Base-by-base conservation (phyloP, 352 stramenopile genomes). In the Phytophthora kernoviae region DNA sequence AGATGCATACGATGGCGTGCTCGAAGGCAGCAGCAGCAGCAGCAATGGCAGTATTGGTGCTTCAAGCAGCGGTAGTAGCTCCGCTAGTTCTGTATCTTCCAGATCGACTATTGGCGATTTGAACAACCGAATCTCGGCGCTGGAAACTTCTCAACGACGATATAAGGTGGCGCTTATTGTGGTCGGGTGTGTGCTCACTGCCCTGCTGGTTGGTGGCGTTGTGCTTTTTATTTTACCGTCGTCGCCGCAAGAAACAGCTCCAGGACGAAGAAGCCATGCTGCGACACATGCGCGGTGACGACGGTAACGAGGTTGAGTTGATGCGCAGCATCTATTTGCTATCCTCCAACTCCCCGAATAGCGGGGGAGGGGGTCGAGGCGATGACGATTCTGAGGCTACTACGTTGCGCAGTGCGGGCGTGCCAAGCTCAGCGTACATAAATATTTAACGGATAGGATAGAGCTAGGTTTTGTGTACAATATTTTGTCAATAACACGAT, bases 1-100 rank as follows among this genome's bases (percentile, higher is more conserved):
- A 8, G 70, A 89, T 42, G 54, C 79, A 8, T 89, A 83, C 32
- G 62, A 89, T 30, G 77, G 79, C 4, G 63, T 70, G 17, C 54
- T 77, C 5, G 30, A 37, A 11, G 64, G 21, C 18, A 63, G 30
- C 12, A 54, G 26, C 14, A 62, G 40, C 32, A 58, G 46, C 26
- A 54, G 30, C 32, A 56, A 43, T 36, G 30, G 36, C 18, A 70
- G 27, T 47, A 11, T 21, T n/a, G 46, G 22, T 32, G 27, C 30
- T 15, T 21, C 52, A 6, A 43, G 22, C 37, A 60, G 32, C 17
- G 68, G 46, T 33, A 42, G 48, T 14, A 56, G 41, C 10, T 60
- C 36, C 14, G 30, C 69, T 2, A 41, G 42, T n/a, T 70, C 54
- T 0, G 12, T 37, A 1, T 54, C 56, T 1, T 55, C 73, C 7